Evolutionary conservation across 1,284 basidiomycete genomes (phyloP).

Genomic region (Heterobasidion irregulare): DNA sequence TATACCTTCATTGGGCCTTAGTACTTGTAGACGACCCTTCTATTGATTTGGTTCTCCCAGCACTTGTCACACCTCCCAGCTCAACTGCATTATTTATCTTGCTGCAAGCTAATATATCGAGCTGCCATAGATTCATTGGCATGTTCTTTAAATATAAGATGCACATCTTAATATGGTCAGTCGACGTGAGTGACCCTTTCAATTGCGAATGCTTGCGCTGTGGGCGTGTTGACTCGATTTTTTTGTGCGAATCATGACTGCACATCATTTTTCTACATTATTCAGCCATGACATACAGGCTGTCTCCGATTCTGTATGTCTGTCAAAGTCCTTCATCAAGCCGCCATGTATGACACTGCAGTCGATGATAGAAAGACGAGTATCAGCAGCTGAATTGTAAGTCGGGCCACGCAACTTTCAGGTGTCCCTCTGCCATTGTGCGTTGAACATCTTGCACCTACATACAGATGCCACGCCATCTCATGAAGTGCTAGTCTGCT

Average conservation of each 20-base stretch:
- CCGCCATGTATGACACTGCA: too few species aligned
- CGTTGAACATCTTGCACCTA: too few species aligned
- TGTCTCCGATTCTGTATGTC: too few species aligned
- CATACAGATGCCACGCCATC: constrained; percentile 12
- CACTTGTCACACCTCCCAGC: neutral
- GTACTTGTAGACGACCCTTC: constrained; percentile 8
- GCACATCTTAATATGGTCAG: too few species aligned
- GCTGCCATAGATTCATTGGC: neutral
- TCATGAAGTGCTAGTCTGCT: constrained; percentile 64
- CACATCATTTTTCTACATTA: neutral
- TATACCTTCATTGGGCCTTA: constrained; percentile 5
- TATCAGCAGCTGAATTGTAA: too few species aligned
- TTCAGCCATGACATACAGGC: too few species aligned
- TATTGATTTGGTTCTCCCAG: neutral
- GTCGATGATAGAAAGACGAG: too few species aligned
- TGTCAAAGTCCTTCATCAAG: too few species aligned
- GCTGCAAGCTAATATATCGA: neutral
- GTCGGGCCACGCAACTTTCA: too few species aligned
- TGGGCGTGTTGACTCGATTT: neutral
- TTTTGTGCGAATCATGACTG: neutral
- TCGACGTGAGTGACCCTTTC: too few species aligned
- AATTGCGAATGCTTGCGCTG: neutral
- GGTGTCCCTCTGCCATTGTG: too few species aligned
- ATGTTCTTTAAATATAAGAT: neutral
- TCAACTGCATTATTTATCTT: neutral